phyloP scores from a whole-genome alignment of 805 yeast species.

The Zygosaccharomyces bisporus region DNA sequence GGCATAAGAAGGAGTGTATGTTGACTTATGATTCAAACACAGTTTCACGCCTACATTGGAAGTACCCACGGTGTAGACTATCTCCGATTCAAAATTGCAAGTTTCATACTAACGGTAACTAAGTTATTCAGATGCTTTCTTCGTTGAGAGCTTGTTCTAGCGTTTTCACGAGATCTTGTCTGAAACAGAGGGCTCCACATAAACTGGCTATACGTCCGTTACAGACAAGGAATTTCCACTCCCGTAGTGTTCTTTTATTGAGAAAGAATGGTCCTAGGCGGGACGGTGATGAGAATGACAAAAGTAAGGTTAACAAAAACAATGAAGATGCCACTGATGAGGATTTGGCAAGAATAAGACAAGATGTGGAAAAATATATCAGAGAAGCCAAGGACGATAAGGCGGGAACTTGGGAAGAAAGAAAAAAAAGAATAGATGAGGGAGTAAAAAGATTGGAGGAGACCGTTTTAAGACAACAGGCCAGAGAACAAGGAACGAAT shows the following conservation, averaged over 20 bases:
- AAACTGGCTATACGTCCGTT: constrained; percentile 6
- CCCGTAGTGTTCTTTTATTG: constrained; percentile 6
- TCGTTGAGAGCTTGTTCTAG: constrained; percentile 12
- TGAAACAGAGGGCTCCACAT: neutral
- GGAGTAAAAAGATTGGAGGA: constrained; percentile 26
- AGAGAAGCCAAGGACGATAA: constrained; percentile 20
- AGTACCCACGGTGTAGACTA: no score
- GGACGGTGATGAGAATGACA: constrained; percentile 1
- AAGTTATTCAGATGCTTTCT: constrained; percentile 10
- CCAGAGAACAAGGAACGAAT: constrained; percentile 9
- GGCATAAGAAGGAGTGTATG: constrained; percentile 1
- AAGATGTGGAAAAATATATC: constrained; percentile 26
- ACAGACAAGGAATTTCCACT: constrained; percentile 9
- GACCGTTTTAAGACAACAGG: constrained; percentile 24
- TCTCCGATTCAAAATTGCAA: neutral
- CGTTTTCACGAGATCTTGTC: constrained; percentile 5
- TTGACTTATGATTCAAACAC: neutral
- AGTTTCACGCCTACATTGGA: neutral
- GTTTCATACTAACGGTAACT: neutral
- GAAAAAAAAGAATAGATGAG: constrained; percentile 25
- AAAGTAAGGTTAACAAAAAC: constrained; percentile 2
- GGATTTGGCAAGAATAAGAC: constrained; percentile 24
- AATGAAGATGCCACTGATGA: constrained; percentile 24
- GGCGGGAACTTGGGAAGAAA: constrained; percentile 17
- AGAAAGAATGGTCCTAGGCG: constrained; percentile 9